phyloP scores from a whole-genome alignment of 1,139 yeast genomes.

The Yamadazyma songkhlaensis region DNA sequence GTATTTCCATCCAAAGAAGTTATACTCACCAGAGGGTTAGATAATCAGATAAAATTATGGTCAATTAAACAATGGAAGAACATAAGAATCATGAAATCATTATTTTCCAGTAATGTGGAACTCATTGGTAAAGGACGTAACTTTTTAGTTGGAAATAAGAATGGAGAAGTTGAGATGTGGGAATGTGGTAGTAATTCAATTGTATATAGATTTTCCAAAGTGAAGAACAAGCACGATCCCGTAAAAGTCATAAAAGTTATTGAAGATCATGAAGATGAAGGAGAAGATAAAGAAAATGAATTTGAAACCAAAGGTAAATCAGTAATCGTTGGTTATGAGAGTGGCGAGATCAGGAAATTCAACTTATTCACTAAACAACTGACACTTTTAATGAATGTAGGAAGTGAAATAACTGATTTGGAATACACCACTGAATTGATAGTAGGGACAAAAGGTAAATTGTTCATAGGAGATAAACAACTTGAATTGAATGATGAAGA shows the following conservation, averaged over 20 bases:
- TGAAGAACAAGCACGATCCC: slow-evolving; percentile 29
- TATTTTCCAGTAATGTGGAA: slow-evolving; percentile 26
- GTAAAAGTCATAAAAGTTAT: slow-evolving; percentile 19
- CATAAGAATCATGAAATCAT: slow-evolving; percentile 38
- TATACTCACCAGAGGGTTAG: slow-evolving; percentile 52
- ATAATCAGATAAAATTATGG: slow-evolving; percentile 60
- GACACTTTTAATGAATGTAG: slow-evolving; percentile 14
- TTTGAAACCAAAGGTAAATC: slow-evolving; percentile 27
- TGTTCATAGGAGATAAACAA: slow-evolving; percentile 12
- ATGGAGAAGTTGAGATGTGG: slow-evolving; percentile 61
- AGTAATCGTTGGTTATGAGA: slow-evolving; percentile 40
- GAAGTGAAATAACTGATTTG: slow-evolving; percentile 13
- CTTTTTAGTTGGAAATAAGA: slow-evolving; percentile 49
- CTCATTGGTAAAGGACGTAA: slow-evolving; percentile 65
- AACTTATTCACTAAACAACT: slow-evolving; percentile 17
- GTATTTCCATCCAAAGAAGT: slow-evolving; percentile 65
- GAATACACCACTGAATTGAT: slow-evolving; percentile 17
- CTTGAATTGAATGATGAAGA: slow-evolving; percentile 11
- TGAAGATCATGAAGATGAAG: slow-evolving; percentile 2
- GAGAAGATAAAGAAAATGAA: slow-evolving; percentile 10
- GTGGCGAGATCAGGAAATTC: slow-evolving; percentile 37
- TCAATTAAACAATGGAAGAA: slow-evolving; percentile 50
- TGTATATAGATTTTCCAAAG: slow-evolving; percentile 37
- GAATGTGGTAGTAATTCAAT: slow-evolving; percentile 58
- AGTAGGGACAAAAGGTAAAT: slow-evolving; percentile 22